These are phyloP conservation scores for Phyllosticta ampelicida DNA, from an alignment of 2,329 filamentous ascomycete genomes.

Conservation along the genomic window DNA sequence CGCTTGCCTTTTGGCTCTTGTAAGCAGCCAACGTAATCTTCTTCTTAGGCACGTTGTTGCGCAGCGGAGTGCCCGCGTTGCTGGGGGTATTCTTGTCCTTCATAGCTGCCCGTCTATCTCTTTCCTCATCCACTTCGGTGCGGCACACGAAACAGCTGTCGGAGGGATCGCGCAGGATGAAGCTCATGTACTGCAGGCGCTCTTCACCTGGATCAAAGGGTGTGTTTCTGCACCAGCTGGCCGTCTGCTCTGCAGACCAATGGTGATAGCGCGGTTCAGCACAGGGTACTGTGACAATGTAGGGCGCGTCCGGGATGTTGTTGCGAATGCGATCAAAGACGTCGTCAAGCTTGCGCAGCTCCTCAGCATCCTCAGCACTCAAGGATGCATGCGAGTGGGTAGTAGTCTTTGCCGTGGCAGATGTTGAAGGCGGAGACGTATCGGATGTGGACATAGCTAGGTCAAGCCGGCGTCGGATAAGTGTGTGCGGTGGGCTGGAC, in stretches of 20 bases:
- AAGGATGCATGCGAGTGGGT: slow-evolving; percentile 9
- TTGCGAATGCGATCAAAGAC: slow-evolving; percentile 34
- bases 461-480: not conserved
- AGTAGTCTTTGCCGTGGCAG: slow-evolving; percentile 14
- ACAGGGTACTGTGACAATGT: slow-evolving; percentile 38
- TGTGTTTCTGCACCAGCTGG: slow-evolving; percentile 35
- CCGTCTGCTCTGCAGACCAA: slow-evolving; percentile 29
- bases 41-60: slow-evolving; percentile 40
- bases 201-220: slow-evolving; percentile 47
- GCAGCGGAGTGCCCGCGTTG: slow-evolving; percentile 26
- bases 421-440: slow-evolving; percentile 20
- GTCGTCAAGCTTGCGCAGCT: slow-evolving; percentile 30
- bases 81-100: slow-evolving; percentile 16
- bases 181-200: slow-evolving; percentile 52
- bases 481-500: slow-evolving; percentile 7
- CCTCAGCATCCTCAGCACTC: slow-evolving; percentile 22
- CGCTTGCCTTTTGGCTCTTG: slow-evolving; percentile 42
- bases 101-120: slow-evolving; percentile 33
- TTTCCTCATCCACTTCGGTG: slow-evolving; percentile 44
- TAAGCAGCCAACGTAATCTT: slow-evolving; percentile 53
- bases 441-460: slow-evolving; percentile 23
- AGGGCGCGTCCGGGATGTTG: slow-evolving; percentile 33
- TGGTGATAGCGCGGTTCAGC: slow-evolving; percentile 33
- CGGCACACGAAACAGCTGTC: slow-evolving; percentile 39
- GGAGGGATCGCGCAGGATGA: slow-evolving; percentile 46